Base-by-base conservation (phyloP, 2,329 filamentous ascomycete genomes). In the Penicillium sp. region DNA sequence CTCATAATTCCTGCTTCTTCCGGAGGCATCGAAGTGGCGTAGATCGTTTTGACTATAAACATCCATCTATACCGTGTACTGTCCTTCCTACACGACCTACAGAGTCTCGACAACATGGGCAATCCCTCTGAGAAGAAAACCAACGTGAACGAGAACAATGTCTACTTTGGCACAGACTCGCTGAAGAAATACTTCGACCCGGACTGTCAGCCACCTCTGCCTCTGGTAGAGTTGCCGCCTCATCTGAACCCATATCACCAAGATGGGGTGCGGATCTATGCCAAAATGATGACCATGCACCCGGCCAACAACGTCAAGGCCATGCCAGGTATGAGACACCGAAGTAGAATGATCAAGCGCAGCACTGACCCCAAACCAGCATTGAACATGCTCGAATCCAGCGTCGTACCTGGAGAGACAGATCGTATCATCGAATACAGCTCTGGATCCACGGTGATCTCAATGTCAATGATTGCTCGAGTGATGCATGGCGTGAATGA, bases 231-330 rank as follows among this genome's bases (percentile, higher is more conserved):
- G 65, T 67, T 85, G 3, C 81, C 81, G 0, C 71, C 73, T 13
- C 67, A 66, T 10, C 69, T 85, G 29, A 85, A 85, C 50, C 80
- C 81, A 2, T 80, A 77, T 53, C 71, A 75, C 16, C 54, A 74
- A 22, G 75, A 84, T 76, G 79, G 79, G 3, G 77, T 85, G 4
- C 75, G 80, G 10, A 82, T 85, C 44, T 84, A 82, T 54, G 81
- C 82, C 31, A 84, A 85, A 67, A 80, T 85, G 79, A 79, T 85
- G 76, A 81, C 79, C 2, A 79, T 79, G 72, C 79, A 81, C 57
- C 81, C 82, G 0, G 79, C 81, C 3, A 80, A 85, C 53, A 85
- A 85, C 40, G 82, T 85, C 56, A 85, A 85, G 61, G 75, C 78
- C 2, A 75, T 86, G 66, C 82, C 82, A 57, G 66, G 62, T 63